Evolutionary conservation across 805 yeast species (phyloP), one percentile per base, ranked within the genome.

Genomic region (Pichia deserticola): DNA sequence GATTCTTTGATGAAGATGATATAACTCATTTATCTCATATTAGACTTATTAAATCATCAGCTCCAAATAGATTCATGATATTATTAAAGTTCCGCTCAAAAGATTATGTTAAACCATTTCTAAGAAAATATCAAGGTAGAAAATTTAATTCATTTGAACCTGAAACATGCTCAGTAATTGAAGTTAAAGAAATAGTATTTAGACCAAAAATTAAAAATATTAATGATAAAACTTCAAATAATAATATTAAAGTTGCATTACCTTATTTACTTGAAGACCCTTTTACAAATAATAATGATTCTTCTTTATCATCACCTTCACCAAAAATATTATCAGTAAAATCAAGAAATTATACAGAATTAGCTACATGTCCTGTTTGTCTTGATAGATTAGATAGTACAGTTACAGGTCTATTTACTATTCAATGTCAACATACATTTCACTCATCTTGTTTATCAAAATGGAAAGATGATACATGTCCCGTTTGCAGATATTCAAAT

Each of bases 361-460:
- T 89, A 33, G 96, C 97, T 0, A 86, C 93, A 0, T 89, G 97
- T 60, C 97, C 97, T 0, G 97, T 89, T 0, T 89, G 97, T 61
- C 69, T 89, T 15, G 97, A 89, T 58, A 71, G 95, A 52, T 82
- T 89, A 84, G 97, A 89, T 61, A 73, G 89, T 1, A 78, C 77
- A 27, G 71, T 85, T 5, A 81, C 95, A 0, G 97, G 97, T 0
- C 70, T 89, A 10, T 68, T 89, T 6, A 90, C 97, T 0, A 89
- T 87, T 35, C 89, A 93, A 2, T 90, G 97, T 54, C 96, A 88
- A 62, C 97, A 89, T 62, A 87, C 96, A 0, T 89, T 88, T 65
- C 97, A 89, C 64, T 89, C 96, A 57, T 85, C 79, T 57, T 90
- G 97, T 62, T 71, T 89, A 45, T 81, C 88, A 42, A 86, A 84